These are phyloP conservation scores for Crithidia mellificae DNA, from an alignment of 208 protist genomes.

Conservation along the genomic window DNA sequence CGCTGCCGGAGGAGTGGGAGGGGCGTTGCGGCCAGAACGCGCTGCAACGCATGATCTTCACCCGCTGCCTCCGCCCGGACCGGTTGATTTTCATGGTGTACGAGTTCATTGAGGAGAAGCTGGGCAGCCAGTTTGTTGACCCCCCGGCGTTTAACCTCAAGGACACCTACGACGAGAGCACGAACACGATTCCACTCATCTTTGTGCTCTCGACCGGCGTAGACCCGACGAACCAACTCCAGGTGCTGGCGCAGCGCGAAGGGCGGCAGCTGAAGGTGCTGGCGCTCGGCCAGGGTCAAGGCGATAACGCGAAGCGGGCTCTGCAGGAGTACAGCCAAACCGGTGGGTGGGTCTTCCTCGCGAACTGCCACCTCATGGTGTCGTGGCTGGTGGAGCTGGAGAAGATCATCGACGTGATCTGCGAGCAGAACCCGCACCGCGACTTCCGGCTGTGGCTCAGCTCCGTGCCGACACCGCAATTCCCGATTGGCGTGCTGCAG, in stretches of 20 bases:
- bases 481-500: constrained; percentile 97
- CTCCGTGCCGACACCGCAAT: constrained; percentile 96
- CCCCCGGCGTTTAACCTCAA: constrained; percentile 97
- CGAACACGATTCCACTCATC: constrained; percentile 94
- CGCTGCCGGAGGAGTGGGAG: constrained; percentile 96
- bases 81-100: constrained; percentile 96
- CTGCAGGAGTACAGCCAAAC: constrained; percentile 92
- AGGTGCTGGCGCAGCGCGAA: constrained; percentile 87
- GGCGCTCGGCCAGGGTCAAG: constrained; percentile 97
- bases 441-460: constrained; percentile 99
- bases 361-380: constrained; percentile 98
- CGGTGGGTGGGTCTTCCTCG: constrained; percentile 98
- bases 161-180: constrained; percentile 94
- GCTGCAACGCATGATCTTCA: constrained; percentile 97
- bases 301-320: constrained; percentile 92
- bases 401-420: constrained; percentile 95
- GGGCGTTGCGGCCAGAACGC: constrained; percentile 84
- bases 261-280: constrained; percentile 89
- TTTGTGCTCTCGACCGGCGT: constrained; percentile 98
- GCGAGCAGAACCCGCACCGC: constrained; percentile 88
- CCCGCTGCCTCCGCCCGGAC: constrained; percentile 97
- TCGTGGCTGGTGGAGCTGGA: constrained; percentile 97
- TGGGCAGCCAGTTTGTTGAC: constrained; percentile 95
- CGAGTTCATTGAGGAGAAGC: constrained; percentile 95
- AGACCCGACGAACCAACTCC: constrained; percentile 95